Evolutionary conservation across 2,329 filamentous ascomycete genomes (phyloP).

Genomic region (Hypoxylon sp.): DNA sequence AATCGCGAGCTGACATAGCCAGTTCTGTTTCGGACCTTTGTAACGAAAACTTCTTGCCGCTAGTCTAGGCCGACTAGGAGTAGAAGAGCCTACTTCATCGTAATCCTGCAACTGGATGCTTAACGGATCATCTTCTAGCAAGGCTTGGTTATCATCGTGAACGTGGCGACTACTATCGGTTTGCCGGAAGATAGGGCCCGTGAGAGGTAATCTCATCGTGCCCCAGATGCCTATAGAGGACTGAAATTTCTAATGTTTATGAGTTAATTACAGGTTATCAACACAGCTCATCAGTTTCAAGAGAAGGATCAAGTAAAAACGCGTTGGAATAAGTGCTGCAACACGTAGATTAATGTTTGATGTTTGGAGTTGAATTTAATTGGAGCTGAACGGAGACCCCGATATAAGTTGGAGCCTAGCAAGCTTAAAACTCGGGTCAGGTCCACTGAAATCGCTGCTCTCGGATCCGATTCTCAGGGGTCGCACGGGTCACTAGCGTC

Average conservation of each 20-base stretch:
- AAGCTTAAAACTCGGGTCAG: slow-evolving; percentile 4
- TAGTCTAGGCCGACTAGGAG: slow-evolving; percentile 8
- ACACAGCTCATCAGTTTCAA: background rate
- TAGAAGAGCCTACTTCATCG: background rate
- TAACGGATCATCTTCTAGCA: slow-evolving; percentile 39
- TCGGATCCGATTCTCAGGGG: slow-evolving; percentile 14
- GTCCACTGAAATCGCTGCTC: slow-evolving; percentile 14
- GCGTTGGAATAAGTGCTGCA: no score
- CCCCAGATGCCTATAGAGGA: no score
- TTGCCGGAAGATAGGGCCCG: slow-evolving; percentile 16
- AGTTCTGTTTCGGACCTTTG: slow-evolving; percentile 5
- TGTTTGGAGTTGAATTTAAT: no score
- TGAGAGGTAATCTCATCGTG: slow-evolving; percentile 16
- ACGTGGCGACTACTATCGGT: background rate
- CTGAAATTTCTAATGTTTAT: no score
- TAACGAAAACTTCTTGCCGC: slow-evolving; percentile 3
- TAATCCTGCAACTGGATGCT: slow-evolving; percentile 37
- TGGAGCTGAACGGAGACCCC: no score
- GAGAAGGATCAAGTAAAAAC: no score
- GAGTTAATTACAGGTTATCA: background rate
- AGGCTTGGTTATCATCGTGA: slow-evolving; percentile 32
- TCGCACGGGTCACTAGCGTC: slow-evolving; percentile 2
- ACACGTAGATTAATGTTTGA: slow-evolving; percentile 3
- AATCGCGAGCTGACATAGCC: slow-evolving; percentile 14
- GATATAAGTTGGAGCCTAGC: no score